Base-by-base conservation (phyloP, 75 land plant species). In the Pinus taeda region DNA sequence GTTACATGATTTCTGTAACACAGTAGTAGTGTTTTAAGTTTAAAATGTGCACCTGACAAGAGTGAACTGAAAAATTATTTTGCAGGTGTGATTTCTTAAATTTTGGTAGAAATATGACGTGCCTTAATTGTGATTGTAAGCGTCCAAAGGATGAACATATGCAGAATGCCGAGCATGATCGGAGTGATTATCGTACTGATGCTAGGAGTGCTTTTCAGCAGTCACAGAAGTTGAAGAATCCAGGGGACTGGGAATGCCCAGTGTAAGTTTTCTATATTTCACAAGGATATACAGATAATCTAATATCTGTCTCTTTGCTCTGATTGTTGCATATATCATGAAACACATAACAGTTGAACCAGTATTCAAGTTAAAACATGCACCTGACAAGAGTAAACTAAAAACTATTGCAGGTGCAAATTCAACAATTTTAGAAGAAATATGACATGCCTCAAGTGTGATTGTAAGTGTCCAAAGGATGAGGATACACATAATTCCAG, bases 211-310 rank as follows among this genome's bases (percentile, higher is more conserved):
- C 5, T 65, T 26, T 14, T 65, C 24, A 65, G 36, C 30, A 26
- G 33, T 64, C 12, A 3, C 62, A 60, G 7, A n/a, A 18, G 64
- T 57, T 9, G 66, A 15, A 78, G 15, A 77, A 73, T 65, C 79
- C 79, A 22, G 86, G 84, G n/a, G 86, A 86, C 63, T 86, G 88
- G 88, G 55, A 55, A 58, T 86, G 88, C 76, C 88, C 87, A 53
- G 57, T 64, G 88, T 86, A 81, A 18, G 24, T 66, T 80, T 37
- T 63, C 30, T 5, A 5, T 39, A 29, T 71, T 71, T 39, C 45
- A 39, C 6, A 39, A 71, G 45, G 22, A 15, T 75, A 37, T 76
- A 12, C 21, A 33, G 57, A 30, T 53, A 75, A 75, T 76, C 49
- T 29, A 58, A 56, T 69, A 20, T 69, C n/a, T 42, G 21, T 67